phyloP scores from a whole-genome alignment of 2,329 filamentous ascomycete species.

The Raffaelea ambrosiae region DNA sequence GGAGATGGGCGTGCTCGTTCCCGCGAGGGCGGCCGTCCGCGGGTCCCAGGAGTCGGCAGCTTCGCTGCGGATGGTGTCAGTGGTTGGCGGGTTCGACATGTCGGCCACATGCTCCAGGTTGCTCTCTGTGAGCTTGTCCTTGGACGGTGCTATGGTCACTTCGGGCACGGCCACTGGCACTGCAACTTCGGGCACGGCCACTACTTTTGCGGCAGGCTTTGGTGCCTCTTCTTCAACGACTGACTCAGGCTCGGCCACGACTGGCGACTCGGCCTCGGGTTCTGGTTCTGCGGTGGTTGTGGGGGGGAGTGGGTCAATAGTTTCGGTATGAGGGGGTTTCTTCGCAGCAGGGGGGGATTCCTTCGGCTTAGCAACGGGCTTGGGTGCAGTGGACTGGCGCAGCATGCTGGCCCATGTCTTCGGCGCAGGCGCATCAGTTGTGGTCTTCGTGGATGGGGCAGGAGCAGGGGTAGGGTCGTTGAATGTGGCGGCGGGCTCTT shows the following conservation, averaged over 20 bases:
- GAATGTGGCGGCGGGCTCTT: conserved; percentile 24
- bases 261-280: neutral
- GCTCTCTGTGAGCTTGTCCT: conserved; percentile 78
- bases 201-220: conserved; percentile 22
- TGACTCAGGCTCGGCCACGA: neutral
- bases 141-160: conserved; percentile 47
- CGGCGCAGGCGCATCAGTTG: conserved; percentile 28
- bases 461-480: conserved; percentile 23
- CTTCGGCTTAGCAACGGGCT: conserved; percentile 11
- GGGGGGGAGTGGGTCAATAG: neutral
- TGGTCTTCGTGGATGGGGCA: conserved; percentile 23
- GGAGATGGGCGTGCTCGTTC: conserved; percentile 58
- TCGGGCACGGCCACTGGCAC: conserved; percentile 39
- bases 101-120: conserved; percentile 91
- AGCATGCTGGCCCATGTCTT: conserved; percentile 75
- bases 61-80: conserved; percentile 81
- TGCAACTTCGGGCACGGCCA: conserved; percentile 20
- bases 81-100: conserved; percentile 65
- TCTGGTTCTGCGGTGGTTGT: neutral
- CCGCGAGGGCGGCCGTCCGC: conserved; percentile 47
- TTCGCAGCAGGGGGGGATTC: conserved; percentile 20
- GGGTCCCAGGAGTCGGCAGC: conserved; percentile 79
- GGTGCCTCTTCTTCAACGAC: conserved; percentile 3
- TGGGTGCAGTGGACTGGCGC: conserved; percentile 43
- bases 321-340: conserved; percentile 18